These are phyloP conservation scores for Leccinellum albellum DNA, from an alignment of 768 basidiomycete species.

Conservation along the genomic window DNA sequence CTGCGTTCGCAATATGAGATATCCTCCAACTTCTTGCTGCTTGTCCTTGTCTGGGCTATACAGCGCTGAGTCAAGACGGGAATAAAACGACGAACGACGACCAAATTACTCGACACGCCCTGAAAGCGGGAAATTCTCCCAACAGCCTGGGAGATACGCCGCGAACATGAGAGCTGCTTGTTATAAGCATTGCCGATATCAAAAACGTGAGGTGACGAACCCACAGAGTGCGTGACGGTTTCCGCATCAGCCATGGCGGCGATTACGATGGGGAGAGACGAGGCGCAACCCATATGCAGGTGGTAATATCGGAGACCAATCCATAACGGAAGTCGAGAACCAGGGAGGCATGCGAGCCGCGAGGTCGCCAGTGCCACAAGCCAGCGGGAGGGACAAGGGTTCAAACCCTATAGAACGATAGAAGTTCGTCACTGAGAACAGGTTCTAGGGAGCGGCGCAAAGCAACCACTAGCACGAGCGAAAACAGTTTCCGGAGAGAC, in stretches of 20 bases:
- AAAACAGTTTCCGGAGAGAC: too few species aligned
- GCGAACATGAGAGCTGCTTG: conserved; percentile 29
- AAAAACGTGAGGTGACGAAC: conserved; percentile 28
- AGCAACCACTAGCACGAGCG: not conserved
- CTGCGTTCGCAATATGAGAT: too few species aligned
- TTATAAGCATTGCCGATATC: conserved; percentile 37
- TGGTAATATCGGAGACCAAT: not conserved
- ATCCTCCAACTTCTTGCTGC: conserved; percentile 10
- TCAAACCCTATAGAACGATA: not conserved
- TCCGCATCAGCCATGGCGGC: conserved; percentile 18
- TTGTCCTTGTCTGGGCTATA: conserved; percentile 39
- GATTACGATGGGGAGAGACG: not conserved
- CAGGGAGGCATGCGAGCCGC: not conserved
- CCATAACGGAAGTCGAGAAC: conserved; percentile 1
- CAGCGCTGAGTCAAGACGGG: conserved; percentile 2
- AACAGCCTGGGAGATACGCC: too few species aligned
- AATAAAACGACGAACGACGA: not conserved
- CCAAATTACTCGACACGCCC: conserved; percentile 14
- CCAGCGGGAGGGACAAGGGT: not conserved
- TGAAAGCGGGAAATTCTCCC: not conserved
- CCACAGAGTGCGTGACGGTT: conserved; percentile 31
- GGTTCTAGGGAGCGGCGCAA: too few species aligned
- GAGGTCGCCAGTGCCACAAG: not conserved
- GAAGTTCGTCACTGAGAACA: not conserved
- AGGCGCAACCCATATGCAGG: conserved; percentile 4